Evolutionary conservation across 305 asterid species (phyloP), one percentile per base, ranked within the genome.

Genomic region (Petunia hybrid): DNA sequence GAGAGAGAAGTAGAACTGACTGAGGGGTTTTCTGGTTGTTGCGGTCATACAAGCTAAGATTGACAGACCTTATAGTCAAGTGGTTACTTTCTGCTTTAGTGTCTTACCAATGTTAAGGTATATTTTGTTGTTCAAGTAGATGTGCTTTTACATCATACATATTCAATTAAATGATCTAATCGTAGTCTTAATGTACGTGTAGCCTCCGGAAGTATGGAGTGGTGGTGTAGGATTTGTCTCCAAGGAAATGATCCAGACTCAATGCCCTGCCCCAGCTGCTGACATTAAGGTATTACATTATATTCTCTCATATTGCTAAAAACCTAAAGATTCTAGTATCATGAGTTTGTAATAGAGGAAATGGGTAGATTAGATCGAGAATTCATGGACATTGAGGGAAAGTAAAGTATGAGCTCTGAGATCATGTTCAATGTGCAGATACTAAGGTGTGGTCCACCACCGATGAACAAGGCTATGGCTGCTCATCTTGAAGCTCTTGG

Each of bases 391-490:
- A 56, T 70, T 8, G 13, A 62, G 80, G 10, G 31, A 35, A 70
- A 35, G 39, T 8, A 68, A 40, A 41, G 22, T 16, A 48, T 56
- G 78, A 61, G 64, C 13, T 60, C 46, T 46, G 13, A 74, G 4
- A 66, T 80, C 82, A 39, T 57, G 40, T 41, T 41, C 53, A 73
- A 40, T 39, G 57, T 81, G 87, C 94, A 89, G 97, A 71, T 92
- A 76, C 69, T 93, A 85, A 89, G 97, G 84, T 93, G 97, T 13
- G 97, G 97, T 12, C 97, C 97, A 40, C 97, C 97, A 63, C 97
- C 97, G 3, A 93, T 93, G 97, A 93, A 93, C 93, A 93, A 93
- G 86, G 97, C 97, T 76, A 94, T 94, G 97, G 97, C 97, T 77
- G 94, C 91, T 75, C 91, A 94, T 86, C 97, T 94, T 4, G 97